Evolutionary conservation across 805 yeast genomes (phyloP).

Genomic region (Kluyveromyces nonfermentans): DNA sequence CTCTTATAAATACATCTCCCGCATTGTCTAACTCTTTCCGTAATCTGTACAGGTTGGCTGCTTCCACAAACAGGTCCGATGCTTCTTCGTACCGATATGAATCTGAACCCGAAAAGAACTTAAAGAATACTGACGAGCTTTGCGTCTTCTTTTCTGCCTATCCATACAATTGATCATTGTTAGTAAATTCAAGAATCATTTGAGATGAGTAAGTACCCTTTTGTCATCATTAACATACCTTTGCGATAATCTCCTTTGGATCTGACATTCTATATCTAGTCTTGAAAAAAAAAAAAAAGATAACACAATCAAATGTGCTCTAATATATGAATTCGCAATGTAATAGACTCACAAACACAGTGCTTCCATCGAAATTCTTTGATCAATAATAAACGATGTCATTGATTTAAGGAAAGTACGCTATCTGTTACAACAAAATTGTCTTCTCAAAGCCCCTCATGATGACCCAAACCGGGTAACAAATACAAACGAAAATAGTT

Average conservation of each 20-base stretch:
- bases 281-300: not conserved
- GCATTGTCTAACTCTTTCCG: conserved; percentile 66
- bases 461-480: too few relatives aligned
- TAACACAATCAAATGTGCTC: too few relatives aligned
- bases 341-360: too few relatives aligned
- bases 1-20: conserved; percentile 75
- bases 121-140: conserved; percentile 64
- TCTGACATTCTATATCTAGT: conserved; percentile 31
- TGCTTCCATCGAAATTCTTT: too few relatives aligned
- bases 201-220: conserved; percentile 25
- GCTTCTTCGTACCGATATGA: conserved; percentile 79
- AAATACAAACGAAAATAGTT: too few relatives aligned
- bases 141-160: conserved; percentile 65
- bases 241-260: conserved; percentile 37
- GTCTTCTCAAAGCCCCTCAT: too few relatives aligned
- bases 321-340: too few relatives aligned
- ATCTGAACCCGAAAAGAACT: conserved; percentile 54
- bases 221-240: conserved; percentile 30
- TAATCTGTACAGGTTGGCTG: conserved; percentile 82
- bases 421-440: too few relatives aligned
- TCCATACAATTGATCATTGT: conserved; percentile 10
- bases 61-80: conserved; percentile 79
- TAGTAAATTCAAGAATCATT: conserved; percentile 9
- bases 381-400: too few relatives aligned
- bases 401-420: too few relatives aligned